Evolutionary conservation across 805 yeast species (phyloP).

Genomic region (Hanseniaspora mollemarum): DNA sequence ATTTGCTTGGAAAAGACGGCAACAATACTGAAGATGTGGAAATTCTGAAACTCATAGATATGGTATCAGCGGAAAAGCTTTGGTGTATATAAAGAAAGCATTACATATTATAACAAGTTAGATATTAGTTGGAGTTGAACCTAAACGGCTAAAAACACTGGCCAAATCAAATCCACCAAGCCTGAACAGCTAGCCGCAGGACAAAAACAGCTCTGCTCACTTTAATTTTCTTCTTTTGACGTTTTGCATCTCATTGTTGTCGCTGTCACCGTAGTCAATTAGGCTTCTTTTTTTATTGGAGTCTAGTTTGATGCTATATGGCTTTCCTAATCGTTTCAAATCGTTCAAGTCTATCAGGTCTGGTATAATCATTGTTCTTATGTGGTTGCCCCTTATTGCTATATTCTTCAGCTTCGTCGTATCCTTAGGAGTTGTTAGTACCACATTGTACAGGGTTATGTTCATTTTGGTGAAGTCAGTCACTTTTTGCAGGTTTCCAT

Average conservation of each 20-base stretch:
- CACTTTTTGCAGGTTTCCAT: slow-evolving; percentile 75
- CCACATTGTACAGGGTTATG: slow-evolving; percentile 9
- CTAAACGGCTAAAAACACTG: too few relatives aligned
- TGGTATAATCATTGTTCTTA: slow-evolving; percentile 11
- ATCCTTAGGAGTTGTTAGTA: slow-evolving; percentile 6
- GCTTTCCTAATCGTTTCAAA: slow-evolving; percentile 11
- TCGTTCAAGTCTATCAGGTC: slow-evolving; percentile 11
- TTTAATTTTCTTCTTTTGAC: slow-evolving; percentile 12
- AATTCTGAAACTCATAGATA: not conserved
- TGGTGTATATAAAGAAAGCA: slow-evolving; percentile 1
- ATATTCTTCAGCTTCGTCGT: slow-evolving; percentile 14
- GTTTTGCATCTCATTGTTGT: not conserved
- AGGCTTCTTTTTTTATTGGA: slow-evolving; percentile 10
- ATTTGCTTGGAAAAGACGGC: not conserved
- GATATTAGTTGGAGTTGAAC: too few relatives aligned
- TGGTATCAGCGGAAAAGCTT: not conserved
- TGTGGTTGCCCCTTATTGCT: slow-evolving; percentile 13
- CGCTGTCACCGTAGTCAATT: not conserved
- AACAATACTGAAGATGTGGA: not conserved
- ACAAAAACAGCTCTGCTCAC: too few relatives aligned
- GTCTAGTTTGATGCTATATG: slow-evolving; percentile 5
- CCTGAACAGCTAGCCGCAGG: too few relatives aligned
- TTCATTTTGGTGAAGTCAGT: slow-evolving; percentile 28
- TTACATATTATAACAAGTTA: not conserved
- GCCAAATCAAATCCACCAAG: too few relatives aligned